Percentiles rank a stretch among this genome's conserved stretches.
Evolutionary conservation across 2,329 filamentous ascomycete species (phyloP).

Genomic region (Coleophoma eucalyptorum): DNA sequence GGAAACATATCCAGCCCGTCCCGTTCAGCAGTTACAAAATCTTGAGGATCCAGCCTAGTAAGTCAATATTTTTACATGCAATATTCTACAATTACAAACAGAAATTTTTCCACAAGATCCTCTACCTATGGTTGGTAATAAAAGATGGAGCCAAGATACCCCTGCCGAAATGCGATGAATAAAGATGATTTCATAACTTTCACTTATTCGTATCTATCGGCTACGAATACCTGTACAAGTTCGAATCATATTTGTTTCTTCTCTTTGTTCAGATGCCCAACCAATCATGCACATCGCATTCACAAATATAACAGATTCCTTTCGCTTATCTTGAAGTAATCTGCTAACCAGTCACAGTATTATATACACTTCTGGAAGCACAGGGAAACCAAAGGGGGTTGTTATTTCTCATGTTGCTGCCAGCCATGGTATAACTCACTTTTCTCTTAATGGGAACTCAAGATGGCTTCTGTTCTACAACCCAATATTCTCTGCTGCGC

Average conservation of each 20-base stretch:
- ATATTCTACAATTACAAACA: too few species aligned
- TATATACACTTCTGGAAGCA: conserved; percentile 8
- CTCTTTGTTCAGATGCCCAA: too few species aligned
- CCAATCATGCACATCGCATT: not conserved
- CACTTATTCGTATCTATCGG: too few species aligned
- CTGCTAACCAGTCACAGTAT: not conserved
- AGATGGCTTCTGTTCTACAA: conserved; percentile 33
- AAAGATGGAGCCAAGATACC: too few species aligned
- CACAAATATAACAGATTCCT: not conserved
- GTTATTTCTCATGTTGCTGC: conserved; percentile 13
- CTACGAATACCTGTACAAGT: too few species aligned
- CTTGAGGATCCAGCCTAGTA: too few species aligned
- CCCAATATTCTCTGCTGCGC: conserved; percentile 39
- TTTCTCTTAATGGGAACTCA: conserved; percentile 49
- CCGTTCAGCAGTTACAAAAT: not conserved
- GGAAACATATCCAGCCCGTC: not conserved
- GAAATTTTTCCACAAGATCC: too few species aligned
- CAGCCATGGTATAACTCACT: conserved; percentile 4
- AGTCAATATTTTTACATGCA: too few species aligned
- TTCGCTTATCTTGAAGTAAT: not conserved
- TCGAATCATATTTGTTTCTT: too few species aligned
- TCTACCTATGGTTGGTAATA: too few species aligned
- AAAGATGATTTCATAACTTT: too few species aligned
- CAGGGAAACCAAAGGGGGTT: conserved; percentile 17
- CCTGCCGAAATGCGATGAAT: too few species aligned